Base-by-base conservation (phyloP, 1,139 yeast genomes). In the Blastobotrys illinoisensis region DNA sequence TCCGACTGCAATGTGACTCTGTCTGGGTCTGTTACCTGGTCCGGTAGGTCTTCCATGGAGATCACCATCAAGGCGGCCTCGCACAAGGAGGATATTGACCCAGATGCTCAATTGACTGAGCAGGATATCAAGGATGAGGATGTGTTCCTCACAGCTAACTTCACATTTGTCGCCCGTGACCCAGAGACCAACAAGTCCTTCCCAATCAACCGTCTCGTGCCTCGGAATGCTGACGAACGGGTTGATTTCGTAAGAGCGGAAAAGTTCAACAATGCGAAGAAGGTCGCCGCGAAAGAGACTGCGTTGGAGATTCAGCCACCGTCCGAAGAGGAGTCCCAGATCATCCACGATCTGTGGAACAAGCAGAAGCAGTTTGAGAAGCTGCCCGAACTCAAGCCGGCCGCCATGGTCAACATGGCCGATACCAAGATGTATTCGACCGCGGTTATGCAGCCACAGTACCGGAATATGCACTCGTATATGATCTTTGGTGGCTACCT, bases 401-500 rank as follows among this genome's bases (percentile, higher is more conserved):
- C 73, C 52, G 78, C 79, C 61, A 69, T 84, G 50, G 72, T 78
- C 52, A 60, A 58, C 64, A 88, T 88, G 95, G 78, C 80, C 56
- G 85, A 88, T 60, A 85, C 97, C 1, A 72, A 72, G 50, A 79
- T 87, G 55, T 75, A 79, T 53, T 86, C 95, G 7, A 88, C 97
- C 5, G 77, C 85, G 63, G 84, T 90, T 71, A 91, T 90, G 95
- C 97, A 90, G 73, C 97, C 97, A 1, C 97, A 90, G 73, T 90
- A 89, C 73, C 81, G 97, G 71, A 90, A 90, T 74, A 81, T 96
- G 68, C 97, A 90, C 68, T 87, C 95, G 9, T 88, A 86, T 71
- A 89, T 90, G 91, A 88, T 90, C 52, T 90, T 90, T 69, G 97
- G 97, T 62, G 97, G 97, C 24, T 90, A 90, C 67, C 75, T 90